Base-by-base conservation (phyloP, 1,284 basidiomycete genomes). In the Takashimella tepidaria region DNA sequence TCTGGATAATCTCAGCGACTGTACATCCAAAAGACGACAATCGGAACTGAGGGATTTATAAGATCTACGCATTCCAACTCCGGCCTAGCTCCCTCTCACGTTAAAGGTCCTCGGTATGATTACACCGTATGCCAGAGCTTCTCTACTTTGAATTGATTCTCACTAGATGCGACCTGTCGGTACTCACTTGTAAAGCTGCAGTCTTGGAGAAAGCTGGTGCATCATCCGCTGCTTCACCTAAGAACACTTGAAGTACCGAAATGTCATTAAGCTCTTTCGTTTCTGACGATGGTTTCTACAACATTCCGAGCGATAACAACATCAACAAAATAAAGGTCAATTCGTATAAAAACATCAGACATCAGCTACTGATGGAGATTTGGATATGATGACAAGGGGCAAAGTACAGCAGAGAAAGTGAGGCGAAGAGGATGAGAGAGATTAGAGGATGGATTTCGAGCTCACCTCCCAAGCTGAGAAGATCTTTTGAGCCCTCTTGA, bases 151-250 rank as follows among this genome's bases (percentile, higher is more conserved):
- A n/a, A n/a, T n/a, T n/a, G n/a, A n/a, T n/a, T n/a, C n/a, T n/a
- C n/a, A n/a, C n/a, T n/a, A n/a, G n/a, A n/a, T n/a, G n/a, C n/a
- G n/a, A n/a, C n/a, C n/a, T n/a, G n/a, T n/a, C 31, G 60, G 42
- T 45, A 57, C 85, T 63, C 57, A 90, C 92, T 79, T 96, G 92
- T 51, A 95, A 81, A 43, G 89, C 87, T 10, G 87, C 89, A n/a
- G 89, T 87, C 72, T 95, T 95, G 60, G 84, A 81, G 64, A 89
- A 85, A 27, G 88, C 83, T 57, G 88, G 86, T 58, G 90, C 86
- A 59, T 93, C 90, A 6, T 84, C 83, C 3, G 84, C 85, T 20
- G 88, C 86, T 61, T 93, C 89, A 22, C 92, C 92, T 25, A 89
- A 85, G 25, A 88, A 71, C 26, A 95, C 77, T 8, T 90, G 73